Conservation (phyloP, 2,329 filamentous ascomycete genomes). For the Calonectria pseudoreteaudii region DNA sequence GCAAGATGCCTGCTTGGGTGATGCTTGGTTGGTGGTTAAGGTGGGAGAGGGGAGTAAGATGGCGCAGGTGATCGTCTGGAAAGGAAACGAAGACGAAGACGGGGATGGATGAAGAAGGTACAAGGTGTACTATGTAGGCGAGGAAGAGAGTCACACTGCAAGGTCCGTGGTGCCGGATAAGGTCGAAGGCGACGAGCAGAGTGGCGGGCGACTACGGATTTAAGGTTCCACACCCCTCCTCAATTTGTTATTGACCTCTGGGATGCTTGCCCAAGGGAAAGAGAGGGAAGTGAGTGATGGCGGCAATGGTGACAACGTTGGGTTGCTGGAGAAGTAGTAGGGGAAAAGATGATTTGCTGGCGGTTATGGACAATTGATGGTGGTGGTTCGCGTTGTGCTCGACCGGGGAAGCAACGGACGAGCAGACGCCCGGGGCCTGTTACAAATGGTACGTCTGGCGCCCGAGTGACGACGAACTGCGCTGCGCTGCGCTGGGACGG, state of each 20-base stretch:
- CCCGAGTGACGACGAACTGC: slow-evolving; percentile 22
- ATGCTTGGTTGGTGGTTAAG: slow-evolving; percentile 16
- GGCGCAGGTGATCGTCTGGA: neutral
- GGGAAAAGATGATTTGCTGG: neutral
- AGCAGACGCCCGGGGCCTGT: slow-evolving; percentile 14
- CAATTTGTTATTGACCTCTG: slow-evolving; percentile 11
- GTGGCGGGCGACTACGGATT: slow-evolving; percentile 41
- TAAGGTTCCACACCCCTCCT: slow-evolving; percentile 45
- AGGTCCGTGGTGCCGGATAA: slow-evolving; percentile 38
- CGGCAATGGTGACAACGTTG: slow-evolving; percentile 13
- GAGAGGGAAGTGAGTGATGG: neutral
- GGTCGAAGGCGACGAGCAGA: slow-evolving; percentile 33
- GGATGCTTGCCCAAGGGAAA: slow-evolving; percentile 12
- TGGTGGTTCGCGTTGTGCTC: slow-evolving; percentile 11
- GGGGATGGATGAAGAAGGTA: slow-evolving; percentile 16
- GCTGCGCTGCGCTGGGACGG: slow-evolving; percentile 9
- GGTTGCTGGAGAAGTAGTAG: slow-evolving; percentile 2
- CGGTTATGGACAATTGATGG: neutral
- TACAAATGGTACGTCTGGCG: slow-evolving; percentile 13
- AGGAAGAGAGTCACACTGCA: slow-evolving; percentile 14
- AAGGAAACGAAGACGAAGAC: neutral
- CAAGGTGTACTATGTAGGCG: slow-evolving; percentile 17
- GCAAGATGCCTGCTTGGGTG: neutral
- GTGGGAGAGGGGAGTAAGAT: neutral
- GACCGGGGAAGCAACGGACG: slow-evolving; percentile 8